Evolutionary conservation across 2,329 filamentous ascomycete genomes (phyloP).

Genomic region (Ramularia endophylla): DNA sequence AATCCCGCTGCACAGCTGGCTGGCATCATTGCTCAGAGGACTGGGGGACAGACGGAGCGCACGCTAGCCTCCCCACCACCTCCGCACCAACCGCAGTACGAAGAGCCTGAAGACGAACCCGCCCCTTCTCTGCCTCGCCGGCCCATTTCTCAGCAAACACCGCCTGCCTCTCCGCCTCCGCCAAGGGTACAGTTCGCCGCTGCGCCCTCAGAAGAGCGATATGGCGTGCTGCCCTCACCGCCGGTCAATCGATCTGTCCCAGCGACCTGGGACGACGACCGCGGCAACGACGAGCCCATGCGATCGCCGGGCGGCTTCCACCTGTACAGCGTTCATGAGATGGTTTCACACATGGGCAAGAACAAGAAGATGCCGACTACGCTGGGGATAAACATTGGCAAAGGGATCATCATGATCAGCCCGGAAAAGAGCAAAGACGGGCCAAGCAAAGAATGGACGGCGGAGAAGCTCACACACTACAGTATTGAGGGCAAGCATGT

Average conservation of each 20-base stretch:
- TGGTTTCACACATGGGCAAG: conserved; percentile 95
- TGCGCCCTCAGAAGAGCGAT: conserved; percentile 31
- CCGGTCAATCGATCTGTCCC: conserved; percentile 45
- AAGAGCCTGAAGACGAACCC: conserved; percentile 62
- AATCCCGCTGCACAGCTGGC: conserved; percentile 57
- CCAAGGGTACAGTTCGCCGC: conserved; percentile 32
- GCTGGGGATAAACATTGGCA: conserved; percentile 83
- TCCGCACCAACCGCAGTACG: conserved; percentile 51
- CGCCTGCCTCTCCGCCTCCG: conserved; percentile 45
- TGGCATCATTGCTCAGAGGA: conserved; percentile 45
- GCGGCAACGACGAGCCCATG: conserved; percentile 40
- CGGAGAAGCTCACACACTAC: conserved; percentile 94
- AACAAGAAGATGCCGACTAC: conserved; percentile 99
- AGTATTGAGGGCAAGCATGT: conserved; percentile 98
- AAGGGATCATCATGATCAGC: conserved; percentile 82
- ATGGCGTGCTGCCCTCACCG: conserved; percentile 48
- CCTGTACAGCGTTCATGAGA: conserved; percentile 95
- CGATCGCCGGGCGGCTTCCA: conserved; percentile 74
- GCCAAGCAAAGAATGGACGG: conserved; percentile 84
- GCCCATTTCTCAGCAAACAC: conserved; percentile 46
- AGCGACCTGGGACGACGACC: conserved; percentile 32
- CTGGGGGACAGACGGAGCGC: conserved; percentile 29
- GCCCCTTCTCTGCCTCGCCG: conserved; percentile 59
- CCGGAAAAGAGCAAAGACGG: conserved; percentile 80
- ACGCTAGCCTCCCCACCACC: conserved; percentile 47